phyloP scores from a whole-genome alignment of 2,329 filamentous ascomycete genomes.

The Grosmannia serpens region DNA sequence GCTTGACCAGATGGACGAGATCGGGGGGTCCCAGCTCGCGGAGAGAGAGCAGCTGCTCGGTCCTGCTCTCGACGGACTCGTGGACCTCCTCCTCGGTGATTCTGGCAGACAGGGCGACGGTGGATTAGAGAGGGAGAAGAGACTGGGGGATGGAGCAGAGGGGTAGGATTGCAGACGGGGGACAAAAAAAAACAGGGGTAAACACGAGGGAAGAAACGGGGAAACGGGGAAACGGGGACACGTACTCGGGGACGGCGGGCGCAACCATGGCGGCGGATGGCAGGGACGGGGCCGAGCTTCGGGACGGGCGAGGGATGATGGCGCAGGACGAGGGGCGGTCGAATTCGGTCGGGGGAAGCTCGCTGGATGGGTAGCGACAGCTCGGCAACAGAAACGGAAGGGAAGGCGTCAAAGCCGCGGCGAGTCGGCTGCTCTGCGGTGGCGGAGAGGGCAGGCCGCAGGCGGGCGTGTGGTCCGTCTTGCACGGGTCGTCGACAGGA shows the following conservation, averaged over 20 bases:
- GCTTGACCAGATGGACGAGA: slow-evolving; percentile 86
- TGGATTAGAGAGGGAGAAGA: background rate
- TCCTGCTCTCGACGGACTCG: slow-evolving; percentile 84
- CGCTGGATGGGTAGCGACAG: no score
- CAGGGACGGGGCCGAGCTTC: background rate
- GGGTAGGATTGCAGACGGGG: no score
- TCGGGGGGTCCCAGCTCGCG: slow-evolving; percentile 94
- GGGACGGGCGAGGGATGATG: background rate
- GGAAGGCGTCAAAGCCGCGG: no score
- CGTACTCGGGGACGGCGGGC: slow-evolving; percentile 67
- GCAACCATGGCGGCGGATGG: slow-evolving; percentile 45
- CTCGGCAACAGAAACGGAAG: no score
- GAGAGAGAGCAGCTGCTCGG: slow-evolving; percentile 73
- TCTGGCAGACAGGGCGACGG: slow-evolving; percentile 32
- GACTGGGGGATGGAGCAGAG: background rate
- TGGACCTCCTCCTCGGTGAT: slow-evolving; percentile 89
- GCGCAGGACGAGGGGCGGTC: no score
- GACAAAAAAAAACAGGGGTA: no score
- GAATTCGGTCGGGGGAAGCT: no score
- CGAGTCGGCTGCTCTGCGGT: no score
- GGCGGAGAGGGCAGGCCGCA: no score
- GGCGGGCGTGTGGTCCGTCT: no score
- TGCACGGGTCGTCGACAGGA: no score
- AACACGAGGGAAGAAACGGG: background rate
- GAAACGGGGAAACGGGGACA: slow-evolving; percentile 10